Conservation (phyloP, 768 basidiomycete species). For the Tephrocybe rancida region DNA sequence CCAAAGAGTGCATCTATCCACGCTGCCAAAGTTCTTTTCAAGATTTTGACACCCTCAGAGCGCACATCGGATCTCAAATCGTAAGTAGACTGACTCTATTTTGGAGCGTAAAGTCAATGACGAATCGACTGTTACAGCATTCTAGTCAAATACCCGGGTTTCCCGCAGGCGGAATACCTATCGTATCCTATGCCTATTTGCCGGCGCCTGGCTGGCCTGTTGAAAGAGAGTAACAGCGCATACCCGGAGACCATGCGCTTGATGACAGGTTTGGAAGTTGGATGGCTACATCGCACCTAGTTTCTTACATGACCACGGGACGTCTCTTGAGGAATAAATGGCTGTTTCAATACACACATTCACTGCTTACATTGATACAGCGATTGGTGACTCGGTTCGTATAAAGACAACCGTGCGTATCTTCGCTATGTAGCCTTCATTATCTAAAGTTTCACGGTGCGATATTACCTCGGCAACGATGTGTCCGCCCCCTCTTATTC, state of each 20-base stretch:
- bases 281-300: constrained; percentile 64
- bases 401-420: too few species aligned
- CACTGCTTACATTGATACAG: too few species aligned
- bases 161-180: constrained; percentile 87
- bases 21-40: constrained; percentile 86
- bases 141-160: constrained; percentile 73
- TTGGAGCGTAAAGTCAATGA: not conserved
- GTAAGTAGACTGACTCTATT: constrained; percentile 36
- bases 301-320: too few species aligned
- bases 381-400: too few species aligned
- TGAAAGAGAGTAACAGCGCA: constrained; percentile 76
- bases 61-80: constrained; percentile 51
- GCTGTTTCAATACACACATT: too few species aligned
- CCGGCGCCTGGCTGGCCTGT: constrained; percentile 62
- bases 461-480: too few species aligned
- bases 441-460: too few species aligned
- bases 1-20: constrained; percentile 63
- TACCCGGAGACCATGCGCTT: constrained; percentile 77
- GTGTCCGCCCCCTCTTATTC: too few species aligned
- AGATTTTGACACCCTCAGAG: constrained; percentile 67
- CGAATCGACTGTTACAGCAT: constrained; percentile 37
- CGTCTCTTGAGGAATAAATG: too few species aligned
- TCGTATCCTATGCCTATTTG: constrained; percentile 83
- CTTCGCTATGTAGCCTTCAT: too few species aligned
- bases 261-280: constrained; percentile 84